phyloP scores from a whole-genome alignment of 2,329 filamentous ascomycete species.

The Setomelanomma holmii region DNA sequence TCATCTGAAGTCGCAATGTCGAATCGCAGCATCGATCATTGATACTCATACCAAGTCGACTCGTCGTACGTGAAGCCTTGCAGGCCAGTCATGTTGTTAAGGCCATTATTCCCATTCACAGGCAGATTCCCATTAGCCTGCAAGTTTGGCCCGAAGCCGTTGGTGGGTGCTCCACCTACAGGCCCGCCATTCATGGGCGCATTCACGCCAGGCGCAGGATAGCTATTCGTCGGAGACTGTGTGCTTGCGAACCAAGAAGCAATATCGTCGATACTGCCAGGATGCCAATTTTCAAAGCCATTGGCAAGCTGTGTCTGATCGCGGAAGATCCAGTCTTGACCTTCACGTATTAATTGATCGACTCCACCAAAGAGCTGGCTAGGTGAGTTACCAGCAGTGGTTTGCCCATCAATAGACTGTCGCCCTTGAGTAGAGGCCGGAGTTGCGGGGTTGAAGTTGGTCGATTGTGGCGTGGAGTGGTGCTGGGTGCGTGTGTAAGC shows the following conservation, averaged over 20 bases:
- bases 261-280: slow-evolving; percentile 36
- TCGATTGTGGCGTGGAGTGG: slow-evolving; percentile 23
- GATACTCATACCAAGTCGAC: slow-evolving; percentile 32
- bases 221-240: slow-evolving; percentile 19
- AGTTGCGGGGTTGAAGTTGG: slow-evolving; percentile 24
- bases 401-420: slow-evolving; percentile 35
- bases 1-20: no score
- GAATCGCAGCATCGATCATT: no score
- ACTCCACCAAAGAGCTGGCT: slow-evolving; percentile 65
- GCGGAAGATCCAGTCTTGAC: slow-evolving; percentile 67
- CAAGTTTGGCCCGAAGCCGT: slow-evolving; percentile 14
- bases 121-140: slow-evolving; percentile 19
- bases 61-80: slow-evolving; percentile 35
- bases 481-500: slow-evolving; percentile 43
- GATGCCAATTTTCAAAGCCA: slow-evolving; percentile 69
- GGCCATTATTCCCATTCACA: slow-evolving; percentile 1
- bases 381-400: slow-evolving; percentile 49
- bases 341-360: slow-evolving; percentile 67
- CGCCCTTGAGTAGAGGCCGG: slow-evolving; percentile 32
- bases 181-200: slow-evolving; percentile 25
- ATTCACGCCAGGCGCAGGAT: slow-evolving; percentile 1
- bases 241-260: slow-evolving; percentile 36
- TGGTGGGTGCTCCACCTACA: slow-evolving; percentile 16
- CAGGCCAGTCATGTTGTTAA: slow-evolving; percentile 15
- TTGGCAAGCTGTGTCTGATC: slow-evolving; percentile 68